phyloP scores from a whole-genome alignment of 345 rosid species.

The Durio zibethinus region DNA sequence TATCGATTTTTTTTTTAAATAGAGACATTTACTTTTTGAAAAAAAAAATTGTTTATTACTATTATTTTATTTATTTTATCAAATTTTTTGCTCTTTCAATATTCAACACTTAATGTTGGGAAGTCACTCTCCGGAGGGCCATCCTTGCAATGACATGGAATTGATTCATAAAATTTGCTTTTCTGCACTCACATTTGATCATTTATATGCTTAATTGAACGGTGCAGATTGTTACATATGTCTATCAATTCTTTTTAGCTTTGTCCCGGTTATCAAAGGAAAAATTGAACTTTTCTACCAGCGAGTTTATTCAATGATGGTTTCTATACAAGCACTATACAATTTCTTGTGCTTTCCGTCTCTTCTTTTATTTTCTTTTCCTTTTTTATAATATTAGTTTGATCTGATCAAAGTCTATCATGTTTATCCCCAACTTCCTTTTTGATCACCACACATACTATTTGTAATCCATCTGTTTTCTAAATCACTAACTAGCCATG shows the following conservation, averaged over 20 bases:
- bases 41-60: background rate
- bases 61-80: background rate
- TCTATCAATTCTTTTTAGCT: background rate
- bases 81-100: background rate
- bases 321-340: conserved; percentile 20
- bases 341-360: conserved; percentile 40
- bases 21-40: too few species aligned
- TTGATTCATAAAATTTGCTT: background rate
- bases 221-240: background rate
- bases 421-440: conserved; percentile 25
- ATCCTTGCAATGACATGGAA: conserved; percentile 1
- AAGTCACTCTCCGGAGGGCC: conserved; percentile 1
- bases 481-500: conserved; percentile 27
- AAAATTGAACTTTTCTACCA: background rate
- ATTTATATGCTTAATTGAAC: conserved; percentile 4
- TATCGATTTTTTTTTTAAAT: too few species aligned
- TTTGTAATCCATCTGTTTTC: conserved; percentile 15
- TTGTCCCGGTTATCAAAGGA: background rate
- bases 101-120: conserved; percentile 1
- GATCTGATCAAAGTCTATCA: conserved; percentile 23
- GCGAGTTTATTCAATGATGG: conserved; percentile 35
- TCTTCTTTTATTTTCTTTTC: conserved; percentile 6
- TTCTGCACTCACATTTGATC: background rate
- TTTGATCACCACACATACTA: background rate
- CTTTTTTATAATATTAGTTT: background rate